phyloP scores from a whole-genome alignment of 441 rosid species.

The Jatropha podagrica region DNA sequence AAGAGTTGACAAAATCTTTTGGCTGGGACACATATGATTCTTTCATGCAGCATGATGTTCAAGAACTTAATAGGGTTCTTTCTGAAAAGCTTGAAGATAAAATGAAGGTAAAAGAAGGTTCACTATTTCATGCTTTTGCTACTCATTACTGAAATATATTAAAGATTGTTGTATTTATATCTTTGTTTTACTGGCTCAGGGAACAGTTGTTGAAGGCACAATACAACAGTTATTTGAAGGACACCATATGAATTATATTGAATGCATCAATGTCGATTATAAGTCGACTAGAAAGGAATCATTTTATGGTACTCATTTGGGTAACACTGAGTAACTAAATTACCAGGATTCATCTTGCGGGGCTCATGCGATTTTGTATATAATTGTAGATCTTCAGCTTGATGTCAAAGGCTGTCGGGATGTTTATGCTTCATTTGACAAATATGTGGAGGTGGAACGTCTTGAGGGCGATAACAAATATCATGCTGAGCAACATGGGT shows the following conservation, averaged over 20 bases:
- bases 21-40: constrained; percentile 98
- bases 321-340: constrained; percentile 20
- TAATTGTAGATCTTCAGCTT: constrained; percentile 82
- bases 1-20: constrained; percentile 88
- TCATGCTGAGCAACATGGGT: constrained; percentile 86
- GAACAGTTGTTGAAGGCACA: constrained; percentile 97
- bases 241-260: constrained; percentile 92
- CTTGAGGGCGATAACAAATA: constrained; percentile 97
- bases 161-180: constrained; percentile 17
- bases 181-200: constrained; percentile 40
- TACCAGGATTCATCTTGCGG: constrained; percentile 25
- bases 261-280: constrained; percentile 93
- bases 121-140: constrained; percentile 8
- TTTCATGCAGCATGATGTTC: constrained; percentile 96
- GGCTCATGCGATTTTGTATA: constrained; percentile 23
- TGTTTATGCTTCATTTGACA: constrained; percentile 95
- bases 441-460: constrained; percentile 96
- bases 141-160: constrained; percentile 14
- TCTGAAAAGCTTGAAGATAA: constrained; percentile 92
- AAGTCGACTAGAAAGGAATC: constrained; percentile 94
- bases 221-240: constrained; percentile 93
- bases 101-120: constrained; percentile 64
- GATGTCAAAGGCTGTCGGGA: constrained; percentile 98
- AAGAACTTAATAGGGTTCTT: constrained; percentile 88
- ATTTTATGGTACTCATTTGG: constrained; percentile 65